phyloP scores from a whole-genome alignment of 148 eudicot genomes.

The Rhododendron henanense region DNA sequence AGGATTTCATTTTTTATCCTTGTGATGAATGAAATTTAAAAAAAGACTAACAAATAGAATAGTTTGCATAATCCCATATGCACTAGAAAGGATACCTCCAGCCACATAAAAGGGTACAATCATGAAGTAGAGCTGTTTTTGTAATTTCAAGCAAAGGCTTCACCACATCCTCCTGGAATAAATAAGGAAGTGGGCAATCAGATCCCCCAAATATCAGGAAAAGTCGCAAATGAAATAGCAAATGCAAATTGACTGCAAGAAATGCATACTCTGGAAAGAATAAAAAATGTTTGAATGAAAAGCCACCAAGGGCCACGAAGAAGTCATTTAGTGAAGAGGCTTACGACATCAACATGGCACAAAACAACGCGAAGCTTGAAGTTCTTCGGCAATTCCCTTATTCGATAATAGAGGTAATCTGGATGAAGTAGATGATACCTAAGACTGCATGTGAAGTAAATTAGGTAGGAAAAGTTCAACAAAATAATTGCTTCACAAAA shows the following conservation, averaged over 20 bases:
- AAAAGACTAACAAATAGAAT: not conserved
- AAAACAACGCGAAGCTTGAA: constrained; percentile 84
- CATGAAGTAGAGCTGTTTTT: constrained; percentile 88
- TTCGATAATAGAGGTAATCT: constrained; percentile 84
- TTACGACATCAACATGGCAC: constrained; percentile 95
- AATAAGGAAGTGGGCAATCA: constrained; percentile 16
- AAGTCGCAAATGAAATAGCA: not conserved
- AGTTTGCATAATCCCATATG: not conserved
- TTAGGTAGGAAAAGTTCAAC: not conserved
- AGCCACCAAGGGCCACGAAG: not conserved
- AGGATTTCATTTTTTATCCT: not conserved
- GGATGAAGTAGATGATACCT: constrained; percentile 93
- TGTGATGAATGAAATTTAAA: no score
- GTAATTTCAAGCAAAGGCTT: constrained; percentile 95
- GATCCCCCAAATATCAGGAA: not conserved
- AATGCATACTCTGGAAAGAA: not conserved
- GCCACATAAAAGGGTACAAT: constrained; percentile 88
- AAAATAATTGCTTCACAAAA: not conserved
- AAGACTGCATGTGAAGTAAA: constrained; percentile 50
- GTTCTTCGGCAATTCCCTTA: constrained; percentile 85
- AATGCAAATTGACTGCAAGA: not conserved
- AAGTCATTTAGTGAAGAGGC: constrained; percentile 19
- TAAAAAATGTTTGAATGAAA: not conserved
- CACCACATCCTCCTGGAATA: constrained; percentile 85
- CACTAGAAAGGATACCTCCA: constrained; percentile 60